Percentiles rank a stretch among this genome's conserved stretches.
Conservation (phyloP, 1,284 basidiomycete species). For the Vanrija sp. region DNA sequence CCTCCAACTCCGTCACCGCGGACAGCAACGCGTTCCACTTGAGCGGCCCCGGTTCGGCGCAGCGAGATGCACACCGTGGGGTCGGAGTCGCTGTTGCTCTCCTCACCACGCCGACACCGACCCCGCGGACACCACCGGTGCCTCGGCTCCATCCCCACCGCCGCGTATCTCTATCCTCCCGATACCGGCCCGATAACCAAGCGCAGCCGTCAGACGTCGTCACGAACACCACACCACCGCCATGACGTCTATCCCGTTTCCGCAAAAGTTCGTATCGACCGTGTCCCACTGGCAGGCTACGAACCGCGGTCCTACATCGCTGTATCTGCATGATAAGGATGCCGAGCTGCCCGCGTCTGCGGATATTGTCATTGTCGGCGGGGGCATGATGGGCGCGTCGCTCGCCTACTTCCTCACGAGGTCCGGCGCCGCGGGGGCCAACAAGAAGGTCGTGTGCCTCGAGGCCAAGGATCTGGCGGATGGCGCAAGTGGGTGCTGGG, state of each 20-base stretch:
- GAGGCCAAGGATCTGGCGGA: constrained; percentile 41
- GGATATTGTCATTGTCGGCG: constrained; percentile 29
- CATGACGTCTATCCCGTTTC: constrained; percentile 17
- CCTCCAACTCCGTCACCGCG: too few relatives aligned
- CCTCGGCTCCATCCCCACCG: background rate
- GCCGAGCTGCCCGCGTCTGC: constrained; percentile 11
- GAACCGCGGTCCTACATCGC: constrained; percentile 19
- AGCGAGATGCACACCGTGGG: too few relatives aligned
- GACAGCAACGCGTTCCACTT: too few relatives aligned
- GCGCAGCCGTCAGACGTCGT: too few relatives aligned
- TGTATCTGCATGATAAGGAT: constrained; percentile 18
- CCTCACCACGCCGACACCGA: background rate
- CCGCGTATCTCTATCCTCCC: too few relatives aligned
- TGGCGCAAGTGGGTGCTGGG: constrained; percentile 32
- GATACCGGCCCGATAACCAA: too few relatives aligned
- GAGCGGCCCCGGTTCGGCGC: too few relatives aligned
- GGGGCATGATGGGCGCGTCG: constrained; percentile 27
- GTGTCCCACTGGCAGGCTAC: constrained; percentile 31
- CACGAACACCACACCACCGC: constrained; percentile 1
- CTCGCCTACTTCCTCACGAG: constrained; percentile 35
- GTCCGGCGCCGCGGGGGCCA: constrained; percentile 16
- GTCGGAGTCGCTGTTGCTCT: too few relatives aligned
- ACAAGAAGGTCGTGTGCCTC: constrained; percentile 27
- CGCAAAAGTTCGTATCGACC: constrained; percentile 24
- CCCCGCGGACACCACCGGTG: background rate